A percentile compares a stretch with the other conserved stretches of the same genome.
Evolutionary conservation across 768 basidiomycete species (phyloP).

Genomic region (Tephrocybe sp.): DNA sequence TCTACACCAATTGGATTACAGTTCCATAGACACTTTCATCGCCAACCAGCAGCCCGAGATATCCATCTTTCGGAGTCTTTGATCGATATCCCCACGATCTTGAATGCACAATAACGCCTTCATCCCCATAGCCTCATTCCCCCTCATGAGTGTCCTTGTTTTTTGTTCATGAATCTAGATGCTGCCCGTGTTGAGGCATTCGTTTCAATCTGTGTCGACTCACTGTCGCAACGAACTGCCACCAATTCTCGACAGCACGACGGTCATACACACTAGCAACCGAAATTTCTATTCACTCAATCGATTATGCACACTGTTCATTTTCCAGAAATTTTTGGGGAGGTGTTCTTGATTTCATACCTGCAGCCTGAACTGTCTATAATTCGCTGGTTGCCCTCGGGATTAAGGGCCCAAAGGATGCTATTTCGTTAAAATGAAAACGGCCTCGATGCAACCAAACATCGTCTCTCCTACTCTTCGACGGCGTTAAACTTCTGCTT

Average conservation of each 20-base stretch:
- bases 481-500: no score
- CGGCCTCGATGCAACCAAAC: no score
- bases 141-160: background rate
- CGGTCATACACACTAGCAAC: no score
- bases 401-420: no score
- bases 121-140: background rate
- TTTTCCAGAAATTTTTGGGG: background rate
- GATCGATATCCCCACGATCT: background rate
- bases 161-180: background rate
- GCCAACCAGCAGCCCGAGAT: background rate
- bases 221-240: background rate
- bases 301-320: background rate
- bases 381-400: no score
- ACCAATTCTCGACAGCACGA: background rate
- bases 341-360: no score
- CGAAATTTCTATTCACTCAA: no score
- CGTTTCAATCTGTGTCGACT: background rate
- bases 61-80: background rate
- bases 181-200: background rate
- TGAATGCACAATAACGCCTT: background rate
- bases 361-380: background rate
- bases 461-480: no score
- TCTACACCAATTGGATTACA: background rate
- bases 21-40: background rate
- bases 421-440: no score